Conservation (phyloP, 768 basidiomycete species). For the Podaxis sp. region DNA sequence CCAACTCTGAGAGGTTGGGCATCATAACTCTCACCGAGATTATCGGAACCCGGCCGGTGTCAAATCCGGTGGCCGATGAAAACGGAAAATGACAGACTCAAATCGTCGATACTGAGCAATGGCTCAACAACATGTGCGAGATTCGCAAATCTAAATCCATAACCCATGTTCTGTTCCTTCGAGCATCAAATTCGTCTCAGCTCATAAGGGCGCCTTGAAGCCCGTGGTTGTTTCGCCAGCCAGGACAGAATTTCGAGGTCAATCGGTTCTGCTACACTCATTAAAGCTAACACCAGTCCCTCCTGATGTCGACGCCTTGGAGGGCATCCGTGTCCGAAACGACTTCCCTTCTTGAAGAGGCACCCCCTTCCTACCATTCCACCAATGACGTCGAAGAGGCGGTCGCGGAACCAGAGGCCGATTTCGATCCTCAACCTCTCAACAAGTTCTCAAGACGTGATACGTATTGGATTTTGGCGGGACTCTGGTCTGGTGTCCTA, state of each 20-base stretch:
- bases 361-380: constrained; percentile 43
- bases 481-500: constrained; percentile 80
- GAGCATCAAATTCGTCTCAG: constrained; percentile 18
- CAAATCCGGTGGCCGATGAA: constrained; percentile 35
- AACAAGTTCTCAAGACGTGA: constrained; percentile 50
- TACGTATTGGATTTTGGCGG: constrained; percentile 67
- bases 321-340: constrained; percentile 47
- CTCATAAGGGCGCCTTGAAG: constrained; percentile 14
- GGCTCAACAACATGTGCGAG: constrained; percentile 29
- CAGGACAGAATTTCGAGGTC: constrained; percentile 14
- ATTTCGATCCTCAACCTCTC: constrained; percentile 25
- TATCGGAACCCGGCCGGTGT: constrained; percentile 30
- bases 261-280: not conserved
- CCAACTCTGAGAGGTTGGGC: not conserved
- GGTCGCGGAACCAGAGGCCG: constrained; percentile 23
- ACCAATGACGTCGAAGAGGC: constrained; percentile 34
- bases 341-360: constrained; percentile 51
- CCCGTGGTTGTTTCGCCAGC: constrained; percentile 11
- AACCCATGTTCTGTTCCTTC: constrained; percentile 29
- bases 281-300: constrained; percentile 8
- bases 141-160: constrained; percentile 33
- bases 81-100: constrained; percentile 38
- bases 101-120: constrained; percentile 19
- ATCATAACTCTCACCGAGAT: constrained; percentile 20
- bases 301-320: constrained; percentile 11